A percentile compares a stretch with the other conserved stretches of the same genome.
Conservation (phyloP, 805 yeast species). For the Candida insectorum region DNA sequence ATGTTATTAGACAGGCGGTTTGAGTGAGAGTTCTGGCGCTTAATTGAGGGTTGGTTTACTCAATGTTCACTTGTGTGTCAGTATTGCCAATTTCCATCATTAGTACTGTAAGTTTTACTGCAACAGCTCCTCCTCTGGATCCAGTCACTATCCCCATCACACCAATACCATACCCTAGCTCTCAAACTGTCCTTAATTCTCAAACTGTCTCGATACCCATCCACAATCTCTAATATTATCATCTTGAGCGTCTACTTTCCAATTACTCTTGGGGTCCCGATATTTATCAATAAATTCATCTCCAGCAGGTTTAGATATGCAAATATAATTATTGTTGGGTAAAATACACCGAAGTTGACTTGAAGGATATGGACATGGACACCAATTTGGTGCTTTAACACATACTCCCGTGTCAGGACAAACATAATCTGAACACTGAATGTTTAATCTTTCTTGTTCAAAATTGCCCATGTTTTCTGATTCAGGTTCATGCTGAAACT, state of each 20-base stretch:
- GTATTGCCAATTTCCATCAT: too few relatives aligned
- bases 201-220: too few relatives aligned
- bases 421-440: slow-evolving; percentile 59
- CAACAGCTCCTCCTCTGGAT: too few relatives aligned
- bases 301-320: slow-evolving; percentile 79
- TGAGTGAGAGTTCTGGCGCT: too few relatives aligned
- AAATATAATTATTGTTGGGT: slow-evolving; percentile 68
- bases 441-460: slow-evolving; percentile 35
- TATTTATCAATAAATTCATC: slow-evolving; percentile 25
- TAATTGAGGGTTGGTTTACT: too few relatives aligned
- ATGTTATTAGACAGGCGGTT: too few relatives aligned
- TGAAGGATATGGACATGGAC: slow-evolving; percentile 89
- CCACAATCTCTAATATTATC: slow-evolving; percentile 68
- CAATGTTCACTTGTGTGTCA: too few relatives aligned
- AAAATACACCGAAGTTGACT: slow-evolving; percentile 78
- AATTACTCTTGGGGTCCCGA: slow-evolving; percentile 42
- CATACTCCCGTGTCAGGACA: slow-evolving; percentile 85
- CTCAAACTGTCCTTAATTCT: too few relatives aligned
- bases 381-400: slow-evolving; percentile 62
- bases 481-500: slow-evolving; percentile 11
- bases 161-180: too few relatives aligned
- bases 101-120: too few relatives aligned
- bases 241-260: slow-evolving; percentile 49
- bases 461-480: slow-evolving; percentile 17
- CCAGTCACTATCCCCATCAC: too few relatives aligned